A percentile compares a stretch with the other conserved stretches of the same genome.
These are phyloP conservation scores for Nepenthes alata DNA, from an alignment of 179 eudicot genomes.

Conservation along the genomic window DNA sequence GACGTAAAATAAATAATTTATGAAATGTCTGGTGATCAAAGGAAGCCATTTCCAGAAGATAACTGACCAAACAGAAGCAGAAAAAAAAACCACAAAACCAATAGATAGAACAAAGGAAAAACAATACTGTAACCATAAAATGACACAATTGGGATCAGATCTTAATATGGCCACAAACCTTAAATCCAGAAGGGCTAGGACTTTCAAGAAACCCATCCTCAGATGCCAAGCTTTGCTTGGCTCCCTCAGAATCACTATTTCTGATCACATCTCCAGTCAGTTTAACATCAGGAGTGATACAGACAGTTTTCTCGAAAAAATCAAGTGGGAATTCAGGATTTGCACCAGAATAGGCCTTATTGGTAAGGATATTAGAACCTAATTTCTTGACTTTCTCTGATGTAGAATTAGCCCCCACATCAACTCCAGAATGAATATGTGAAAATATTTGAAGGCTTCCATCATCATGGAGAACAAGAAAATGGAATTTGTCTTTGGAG, in stretches of 20 bases:
- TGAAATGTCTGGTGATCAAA: no score
- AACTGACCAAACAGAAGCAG: not conserved
- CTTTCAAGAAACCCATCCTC: conserved; percentile 95
- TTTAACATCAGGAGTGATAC: conserved; percentile 87
- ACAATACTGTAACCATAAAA: no score
- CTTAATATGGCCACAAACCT: conserved; percentile 34
- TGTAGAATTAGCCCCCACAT: conserved; percentile 44
- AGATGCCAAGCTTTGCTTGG: conserved; percentile 86
- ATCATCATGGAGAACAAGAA: conserved; percentile 94
- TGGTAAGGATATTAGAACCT: conserved; percentile 73
- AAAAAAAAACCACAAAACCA: not conserved
- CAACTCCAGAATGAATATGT: conserved; percentile 58
- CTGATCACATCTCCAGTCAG: conserved; percentile 85
- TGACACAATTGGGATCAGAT: not conserved
- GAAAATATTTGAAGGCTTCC: conserved; percentile 99
- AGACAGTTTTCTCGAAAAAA: conserved; percentile 90
- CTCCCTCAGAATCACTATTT: conserved; percentile 89
- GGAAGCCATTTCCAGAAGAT: not conserved
- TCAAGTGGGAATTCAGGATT: conserved; percentile 95
- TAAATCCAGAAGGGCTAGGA: conserved; percentile 75
- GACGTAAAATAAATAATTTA: no score
- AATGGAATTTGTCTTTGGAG: conserved; percentile 86
- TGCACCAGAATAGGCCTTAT: conserved; percentile 71
- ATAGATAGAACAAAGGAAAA: no score
- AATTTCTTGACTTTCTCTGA: conserved; percentile 78